Evolutionary conservation across 176 grass and related monocot species (phyloP).

Genomic region (Poa pratensis): DNA sequence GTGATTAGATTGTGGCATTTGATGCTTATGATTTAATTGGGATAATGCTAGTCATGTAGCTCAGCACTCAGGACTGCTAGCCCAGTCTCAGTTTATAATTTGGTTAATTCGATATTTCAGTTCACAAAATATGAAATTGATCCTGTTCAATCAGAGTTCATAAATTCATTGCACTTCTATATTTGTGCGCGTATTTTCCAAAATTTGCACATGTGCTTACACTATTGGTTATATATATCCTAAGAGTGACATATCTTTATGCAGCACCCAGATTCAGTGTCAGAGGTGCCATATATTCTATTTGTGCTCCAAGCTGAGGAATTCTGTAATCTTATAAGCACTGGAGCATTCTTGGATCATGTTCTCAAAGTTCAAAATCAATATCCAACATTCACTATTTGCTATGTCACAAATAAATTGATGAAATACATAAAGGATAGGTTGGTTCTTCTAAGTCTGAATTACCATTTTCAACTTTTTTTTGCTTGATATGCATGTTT

Average conservation of each 20-base stretch:
- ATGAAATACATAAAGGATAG: slow-evolving; percentile 74
- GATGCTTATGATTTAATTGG: not conserved
- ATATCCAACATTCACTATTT: slow-evolving; percentile 75
- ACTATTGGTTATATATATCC: not conserved
- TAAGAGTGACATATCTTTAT: slow-evolving; percentile 7
- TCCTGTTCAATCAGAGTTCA: not conserved
- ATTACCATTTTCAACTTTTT: not conserved
- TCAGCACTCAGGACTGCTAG: not conserved
- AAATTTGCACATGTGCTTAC: not conserved
- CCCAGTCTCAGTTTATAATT: not conserved
- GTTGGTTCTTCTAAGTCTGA: slow-evolving; percentile 50
- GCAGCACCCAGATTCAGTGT: slow-evolving; percentile 50
- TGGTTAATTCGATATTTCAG: not conserved
- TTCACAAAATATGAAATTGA: slow-evolving; percentile 8
- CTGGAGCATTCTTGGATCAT: slow-evolving; percentile 47
- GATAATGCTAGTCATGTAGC: not conserved
- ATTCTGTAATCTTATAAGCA: slow-evolving; percentile 72
- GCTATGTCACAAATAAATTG: slow-evolving; percentile 77
- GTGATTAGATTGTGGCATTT: not conserved
- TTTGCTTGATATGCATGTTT: not conserved
- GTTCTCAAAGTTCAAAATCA: slow-evolving; percentile 48
- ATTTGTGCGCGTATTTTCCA: not conserved
- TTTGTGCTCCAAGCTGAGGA: slow-evolving; percentile 85
- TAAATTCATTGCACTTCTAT: not conserved
- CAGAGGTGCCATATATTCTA: slow-evolving; percentile 66